A percentile compares a stretch with the other conserved stretches of the same genome.
phyloP scores from a whole-genome alignment of 208 protist genomes.

The Crithidia expoeki region DNA sequence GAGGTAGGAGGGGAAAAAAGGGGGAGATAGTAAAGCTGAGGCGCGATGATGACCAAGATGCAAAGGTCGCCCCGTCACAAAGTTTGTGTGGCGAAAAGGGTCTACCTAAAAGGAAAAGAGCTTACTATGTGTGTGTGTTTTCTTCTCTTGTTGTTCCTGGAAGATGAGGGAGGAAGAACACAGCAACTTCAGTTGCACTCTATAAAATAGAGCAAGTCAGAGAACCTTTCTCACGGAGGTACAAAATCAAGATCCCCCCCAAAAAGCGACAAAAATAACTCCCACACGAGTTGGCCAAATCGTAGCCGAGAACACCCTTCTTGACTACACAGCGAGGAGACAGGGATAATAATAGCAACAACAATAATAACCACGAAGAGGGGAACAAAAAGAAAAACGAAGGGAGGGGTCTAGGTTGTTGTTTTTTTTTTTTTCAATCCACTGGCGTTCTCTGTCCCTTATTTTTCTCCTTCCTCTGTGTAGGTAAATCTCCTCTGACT shows the following conservation, averaged over 20 bases:
- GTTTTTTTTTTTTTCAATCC: neutral
- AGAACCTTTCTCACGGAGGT: neutral
- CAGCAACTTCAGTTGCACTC: neutral
- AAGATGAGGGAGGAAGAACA: neutral
- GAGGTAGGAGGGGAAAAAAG: neutral
- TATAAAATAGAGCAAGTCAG: neutral
- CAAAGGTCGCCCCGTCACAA: neutral
- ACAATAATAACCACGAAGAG: neutral
- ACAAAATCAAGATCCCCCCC: neutral
- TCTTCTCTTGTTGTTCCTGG: constrained; percentile 1
- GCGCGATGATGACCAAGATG: neutral
- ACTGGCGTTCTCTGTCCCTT: too few relatives aligned
- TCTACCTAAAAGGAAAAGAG: neutral
- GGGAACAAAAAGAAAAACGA: neutral
- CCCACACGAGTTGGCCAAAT: too few relatives aligned
- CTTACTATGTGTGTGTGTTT: neutral
- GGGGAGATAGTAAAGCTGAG: neutral
- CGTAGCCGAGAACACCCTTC: too few relatives aligned
- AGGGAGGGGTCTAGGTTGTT: constrained; percentile 1
- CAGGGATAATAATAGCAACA: too few relatives aligned
- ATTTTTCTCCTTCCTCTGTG: neutral
- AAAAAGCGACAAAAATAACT: neutral
- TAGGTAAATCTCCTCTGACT: too few relatives aligned
- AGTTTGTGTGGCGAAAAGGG: neutral
- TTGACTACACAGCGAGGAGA: too few relatives aligned